These are phyloP conservation scores for Paraphaeosphaeria minitans DNA, from an alignment of 2,329 filamentous ascomycete genomes.

Conservation along the genomic window DNA sequence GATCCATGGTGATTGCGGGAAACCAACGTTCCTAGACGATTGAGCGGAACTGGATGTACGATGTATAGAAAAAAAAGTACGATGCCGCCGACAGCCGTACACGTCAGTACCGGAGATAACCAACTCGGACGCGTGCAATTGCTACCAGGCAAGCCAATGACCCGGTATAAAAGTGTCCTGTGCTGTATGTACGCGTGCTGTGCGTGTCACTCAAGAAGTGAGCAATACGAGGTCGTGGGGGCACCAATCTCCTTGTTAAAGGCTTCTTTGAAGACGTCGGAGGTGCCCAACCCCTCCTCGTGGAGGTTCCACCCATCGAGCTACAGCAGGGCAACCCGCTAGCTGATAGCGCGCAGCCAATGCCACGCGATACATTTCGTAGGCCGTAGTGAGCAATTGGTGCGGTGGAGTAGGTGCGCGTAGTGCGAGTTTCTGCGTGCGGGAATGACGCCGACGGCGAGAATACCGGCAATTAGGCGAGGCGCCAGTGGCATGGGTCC, in stretches of 20 bases:
- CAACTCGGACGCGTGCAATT: neutral
- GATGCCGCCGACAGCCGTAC: neutral
- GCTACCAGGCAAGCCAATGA: neutral
- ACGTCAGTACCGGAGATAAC: neutral
- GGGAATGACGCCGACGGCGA: constrained; percentile 9
- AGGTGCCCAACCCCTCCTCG: constrained; percentile 14
- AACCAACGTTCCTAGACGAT: neutral
- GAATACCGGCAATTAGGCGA: constrained; percentile 9
- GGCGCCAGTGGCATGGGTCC: neutral
- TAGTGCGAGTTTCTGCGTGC: constrained; percentile 11
- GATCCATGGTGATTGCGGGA: constrained; percentile 38
- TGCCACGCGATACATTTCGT: constrained; percentile 22
- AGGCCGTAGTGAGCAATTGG: constrained; percentile 27
- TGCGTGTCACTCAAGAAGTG: constrained; percentile 10
- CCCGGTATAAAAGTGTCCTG: neutral
- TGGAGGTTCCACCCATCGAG: constrained; percentile 19
- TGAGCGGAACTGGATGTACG: neutral
- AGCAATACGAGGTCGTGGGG: constrained; percentile 19
- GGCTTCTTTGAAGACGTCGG: constrained; percentile 20
- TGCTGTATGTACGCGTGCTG: neutral
- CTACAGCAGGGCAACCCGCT: constrained; percentile 13
- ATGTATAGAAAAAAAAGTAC: neutral
- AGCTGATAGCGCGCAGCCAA: constrained; percentile 31
- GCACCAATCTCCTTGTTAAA: constrained; percentile 20
- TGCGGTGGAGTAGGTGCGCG: constrained; percentile 16